These are phyloP conservation scores for Suillus spraguei DNA, from an alignment of 768 basidiomycete genomes.

Conservation along the genomic window DNA sequence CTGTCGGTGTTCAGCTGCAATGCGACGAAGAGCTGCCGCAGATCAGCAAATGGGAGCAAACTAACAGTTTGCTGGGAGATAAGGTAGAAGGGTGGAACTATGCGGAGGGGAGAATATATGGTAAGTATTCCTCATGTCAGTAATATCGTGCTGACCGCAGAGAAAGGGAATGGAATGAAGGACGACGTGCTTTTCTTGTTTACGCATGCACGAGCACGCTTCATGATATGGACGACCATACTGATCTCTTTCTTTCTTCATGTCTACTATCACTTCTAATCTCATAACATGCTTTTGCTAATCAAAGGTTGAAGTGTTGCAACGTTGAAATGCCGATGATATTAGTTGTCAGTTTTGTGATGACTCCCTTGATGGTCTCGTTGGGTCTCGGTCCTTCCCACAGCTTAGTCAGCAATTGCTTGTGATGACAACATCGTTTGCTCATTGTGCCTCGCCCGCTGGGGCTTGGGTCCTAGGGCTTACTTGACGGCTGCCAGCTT, in stretches of 20 bases:
- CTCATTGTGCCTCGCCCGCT: background rate
- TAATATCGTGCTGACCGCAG: background rate
- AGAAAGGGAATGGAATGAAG: slow-evolving; percentile 2
- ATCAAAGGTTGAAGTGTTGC: background rate
- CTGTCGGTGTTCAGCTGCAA: background rate
- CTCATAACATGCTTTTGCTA: background rate
- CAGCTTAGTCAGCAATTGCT: background rate
- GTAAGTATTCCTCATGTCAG: background rate
- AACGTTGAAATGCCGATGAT: background rate
- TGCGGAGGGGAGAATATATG: slow-evolving; percentile 1
- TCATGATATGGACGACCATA: background rate
- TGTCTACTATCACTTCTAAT: background rate
- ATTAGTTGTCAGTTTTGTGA: background rate
- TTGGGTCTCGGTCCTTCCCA: background rate
- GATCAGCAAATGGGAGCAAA: background rate
- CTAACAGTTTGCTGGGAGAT: background rate
- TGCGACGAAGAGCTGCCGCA: background rate
- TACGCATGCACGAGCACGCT: background rate
- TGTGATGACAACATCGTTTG: background rate
- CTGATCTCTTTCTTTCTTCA: background rate
- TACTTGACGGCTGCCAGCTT: background rate
- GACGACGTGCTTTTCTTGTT: background rate
- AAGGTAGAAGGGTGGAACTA: background rate
- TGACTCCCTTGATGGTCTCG: no score
- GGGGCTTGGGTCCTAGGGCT: no score